A percentile compares a stretch with the other conserved stretches of the same genome.
Evolutionary conservation across 1,284 basidiomycete species (phyloP).

Genomic region (Mycena sp.): DNA sequence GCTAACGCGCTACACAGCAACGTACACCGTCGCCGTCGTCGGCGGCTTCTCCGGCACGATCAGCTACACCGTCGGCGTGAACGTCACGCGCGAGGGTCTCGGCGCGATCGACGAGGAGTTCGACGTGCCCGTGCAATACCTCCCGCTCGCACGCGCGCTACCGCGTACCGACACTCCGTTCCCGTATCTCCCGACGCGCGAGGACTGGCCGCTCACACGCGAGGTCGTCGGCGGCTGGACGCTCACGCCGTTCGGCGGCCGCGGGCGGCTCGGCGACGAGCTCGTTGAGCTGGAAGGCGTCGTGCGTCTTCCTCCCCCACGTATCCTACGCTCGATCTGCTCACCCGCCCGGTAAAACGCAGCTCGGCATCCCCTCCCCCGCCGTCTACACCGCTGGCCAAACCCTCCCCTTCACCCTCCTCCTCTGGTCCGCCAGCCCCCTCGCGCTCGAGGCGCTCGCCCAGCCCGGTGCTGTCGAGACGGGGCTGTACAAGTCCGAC

Average conservation of each 20-base stretch:
- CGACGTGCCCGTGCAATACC: conserved; percentile 21
- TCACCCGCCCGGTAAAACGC: background rate
- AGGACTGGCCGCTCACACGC: conserved; percentile 28
- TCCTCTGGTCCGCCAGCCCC: conserved; percentile 17
- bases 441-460: conserved; percentile 25
- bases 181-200: conserved; percentile 27
- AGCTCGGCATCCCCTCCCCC: conserved; percentile 19
- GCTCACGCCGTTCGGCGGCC: conserved; percentile 27
- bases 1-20: conserved; percentile 1
- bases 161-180: conserved; percentile 25
- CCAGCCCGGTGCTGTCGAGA: conserved; percentile 22
- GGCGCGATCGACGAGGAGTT: conserved; percentile 28
- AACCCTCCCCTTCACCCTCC: conserved; percentile 19
- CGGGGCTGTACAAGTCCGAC: conserved; percentile 25
- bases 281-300: conserved; percentile 27
- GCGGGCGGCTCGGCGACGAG: conserved; percentile 26
- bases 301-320: conserved; percentile 4
- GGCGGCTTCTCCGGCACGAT: conserved; percentile 19
- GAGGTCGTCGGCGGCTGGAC: conserved; percentile 29
- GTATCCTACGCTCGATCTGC: background rate
- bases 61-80: conserved; percentile 22
- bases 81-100: conserved; percentile 19
- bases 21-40: conserved; percentile 14
- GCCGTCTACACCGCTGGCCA: conserved; percentile 24
- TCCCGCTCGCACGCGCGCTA: conserved; percentile 14